Evolutionary conservation across 371 early-diverging fungal species (phyloP).

Genomic region (Homolaphlyctis polyrhiza): DNA sequence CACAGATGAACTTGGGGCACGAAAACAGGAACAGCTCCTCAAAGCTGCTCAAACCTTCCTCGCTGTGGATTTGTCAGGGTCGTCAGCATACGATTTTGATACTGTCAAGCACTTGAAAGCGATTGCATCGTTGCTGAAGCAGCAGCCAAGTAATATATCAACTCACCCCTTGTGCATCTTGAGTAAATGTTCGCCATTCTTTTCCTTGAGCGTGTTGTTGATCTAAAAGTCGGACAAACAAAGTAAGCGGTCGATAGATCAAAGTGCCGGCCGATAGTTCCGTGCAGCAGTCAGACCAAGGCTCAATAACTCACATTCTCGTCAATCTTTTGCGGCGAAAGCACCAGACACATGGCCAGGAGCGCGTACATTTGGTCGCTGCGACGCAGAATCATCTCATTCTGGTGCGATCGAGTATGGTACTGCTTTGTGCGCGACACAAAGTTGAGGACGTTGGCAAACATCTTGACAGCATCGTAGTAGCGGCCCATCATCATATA

Average conservation of each 20-base stretch:
- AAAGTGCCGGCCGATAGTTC: not conserved
- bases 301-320: slow-evolving; percentile 48
- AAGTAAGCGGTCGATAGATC: not conserved
- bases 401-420: slow-evolving; percentile 87
- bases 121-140: too few relatives aligned
- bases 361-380: slow-evolving; percentile 83
- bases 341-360: slow-evolving; percentile 81
- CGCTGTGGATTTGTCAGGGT: slow-evolving; percentile 35
- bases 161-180: slow-evolving; percentile 75
- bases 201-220: slow-evolving; percentile 81
- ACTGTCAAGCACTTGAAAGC: not conserved
- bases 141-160: too few relatives aligned
- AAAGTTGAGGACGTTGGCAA: slow-evolving; percentile 84
- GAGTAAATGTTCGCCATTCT: slow-evolving; percentile 84
- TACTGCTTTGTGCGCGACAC: slow-evolving; percentile 90
- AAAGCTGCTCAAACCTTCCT: slow-evolving; percentile 71
- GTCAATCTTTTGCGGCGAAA: slow-evolving; percentile 90
- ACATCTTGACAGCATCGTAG: slow-evolving; percentile 90
- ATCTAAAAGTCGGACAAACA: slow-evolving; percentile 36
- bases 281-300: not conserved
- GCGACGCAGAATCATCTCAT: slow-evolving; percentile 87
- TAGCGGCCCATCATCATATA: slow-evolving; percentile 97
- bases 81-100: not conserved
- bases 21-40: slow-evolving; percentile 88
- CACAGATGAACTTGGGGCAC: slow-evolving; percentile 92